Conservation (phyloP, 2,329 filamentous ascomycete genomes). For the Pezicula rhizophila region DNA sequence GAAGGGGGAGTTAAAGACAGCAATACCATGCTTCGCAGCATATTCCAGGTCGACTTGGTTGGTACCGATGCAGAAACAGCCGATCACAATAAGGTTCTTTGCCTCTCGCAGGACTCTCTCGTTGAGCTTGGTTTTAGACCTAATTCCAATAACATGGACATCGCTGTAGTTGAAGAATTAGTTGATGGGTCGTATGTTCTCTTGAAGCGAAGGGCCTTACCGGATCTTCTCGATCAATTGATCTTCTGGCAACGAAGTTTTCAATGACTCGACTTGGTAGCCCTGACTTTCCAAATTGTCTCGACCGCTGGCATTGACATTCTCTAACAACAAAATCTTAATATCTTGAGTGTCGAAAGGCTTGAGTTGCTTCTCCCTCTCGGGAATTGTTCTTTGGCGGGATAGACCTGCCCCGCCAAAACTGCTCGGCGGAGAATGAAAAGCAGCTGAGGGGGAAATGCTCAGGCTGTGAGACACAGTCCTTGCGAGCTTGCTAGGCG, state of each 20-base stretch:
- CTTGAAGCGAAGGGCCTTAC: constrained; percentile 39
- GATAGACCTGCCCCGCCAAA: constrained; percentile 41
- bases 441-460: constrained; percentile 68
- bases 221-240: constrained; percentile 95
- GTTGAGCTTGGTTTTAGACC: constrained; percentile 93
- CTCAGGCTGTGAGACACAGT: constrained; percentile 54
- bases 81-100: constrained; percentile 90
- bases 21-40: constrained; percentile 79
- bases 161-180: constrained; percentile 49
- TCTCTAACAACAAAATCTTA: constrained; percentile 92
- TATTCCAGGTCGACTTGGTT: constrained; percentile 88
- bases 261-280: constrained; percentile 91
- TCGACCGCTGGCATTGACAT: constrained; percentile 85
- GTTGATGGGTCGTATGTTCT: constrained; percentile 7
- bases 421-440: constrained; percentile 67
- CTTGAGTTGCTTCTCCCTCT: constrained; percentile 68
- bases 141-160: constrained; percentile 95
- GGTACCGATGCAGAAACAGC: constrained; percentile 98
- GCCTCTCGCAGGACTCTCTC: constrained; percentile 79
- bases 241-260: constrained; percentile 84
- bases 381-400: constrained; percentile 36
- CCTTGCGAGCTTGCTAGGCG: constrained; percentile 28
- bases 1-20: constrained; percentile 98
- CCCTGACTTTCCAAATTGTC: constrained; percentile 80
- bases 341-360: constrained; percentile 94